phyloP scores from a whole-genome alignment of 371 early-diverging fungal species.

The Rhizopus sp. region DNA sequence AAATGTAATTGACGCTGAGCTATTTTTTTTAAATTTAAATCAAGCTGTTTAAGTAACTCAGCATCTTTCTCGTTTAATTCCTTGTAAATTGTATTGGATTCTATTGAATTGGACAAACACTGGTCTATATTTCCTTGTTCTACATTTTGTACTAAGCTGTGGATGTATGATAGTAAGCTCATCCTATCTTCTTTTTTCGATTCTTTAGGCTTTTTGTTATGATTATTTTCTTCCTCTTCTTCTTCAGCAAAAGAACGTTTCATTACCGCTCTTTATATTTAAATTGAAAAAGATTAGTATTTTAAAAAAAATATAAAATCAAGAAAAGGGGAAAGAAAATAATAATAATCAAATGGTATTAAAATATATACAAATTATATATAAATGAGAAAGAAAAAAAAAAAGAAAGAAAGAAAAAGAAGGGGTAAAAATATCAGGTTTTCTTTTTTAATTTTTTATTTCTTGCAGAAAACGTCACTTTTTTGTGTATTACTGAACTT shows the following conservation, averaged over 20 bases:
- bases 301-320: too few species aligned
- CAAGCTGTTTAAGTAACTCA: conserved; percentile 23
- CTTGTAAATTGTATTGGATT: neutral
- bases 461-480: too few species aligned
- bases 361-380: neutral
- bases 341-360: neutral
- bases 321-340: too few species aligned
- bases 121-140: conserved; percentile 21
- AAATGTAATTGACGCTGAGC: conserved; percentile 35
- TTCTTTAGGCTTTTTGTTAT: conserved; percentile 9
- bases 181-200: conserved; percentile 18
- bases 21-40: conserved; percentile 30
- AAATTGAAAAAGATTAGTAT: too few species aligned
- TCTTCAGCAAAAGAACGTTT: conserved; percentile 31
- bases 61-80: conserved; percentile 8
- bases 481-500: too few species aligned
- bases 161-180: conserved; percentile 2
- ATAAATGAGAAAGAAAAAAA: conserved; percentile 6
- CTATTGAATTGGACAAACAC: conserved; percentile 7
- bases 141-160: conserved; percentile 20
- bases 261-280: conserved; percentile 24
- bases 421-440: conserved; percentile 1
- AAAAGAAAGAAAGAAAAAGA: conserved; percentile 1
- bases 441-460: too few species aligned
- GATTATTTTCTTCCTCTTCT: conserved; percentile 19